Evolutionary conservation across 305 asterid species (phyloP), one percentile per base, ranked within the genome.

Genomic region (Ilex paraguariensis): DNA sequence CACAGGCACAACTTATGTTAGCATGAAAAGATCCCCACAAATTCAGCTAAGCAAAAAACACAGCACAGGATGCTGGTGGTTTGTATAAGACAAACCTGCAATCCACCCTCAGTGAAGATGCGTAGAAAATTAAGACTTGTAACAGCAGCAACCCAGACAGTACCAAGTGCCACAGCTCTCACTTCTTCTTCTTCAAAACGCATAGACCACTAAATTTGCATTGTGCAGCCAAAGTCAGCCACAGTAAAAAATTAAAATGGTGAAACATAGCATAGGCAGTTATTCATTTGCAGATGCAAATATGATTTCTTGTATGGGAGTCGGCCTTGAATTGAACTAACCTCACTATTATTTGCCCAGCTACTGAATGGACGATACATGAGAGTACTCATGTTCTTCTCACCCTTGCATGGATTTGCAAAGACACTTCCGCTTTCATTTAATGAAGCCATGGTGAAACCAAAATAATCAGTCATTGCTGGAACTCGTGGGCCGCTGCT

Each of bases 301-400:
- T 36, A 63, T 54, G 63, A 56, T 51, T 63, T 57, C 60, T 15
- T 59, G 17, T 39, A 64, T 64, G 72, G 48, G 32, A 54, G 12
- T 56, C 48, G 70, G 46, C 40, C 17, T 52, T 60, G 58, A 49
- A 33, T 68, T 70, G 54, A 57, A 63, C 71, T 63, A 59, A 90
- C 99, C 98, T 94, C 99, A 59, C 98, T 94, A 76, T 91, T 88
- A 77, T 80, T 88, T 65, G 95, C 96, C 96, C 96, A 94, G 79
- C 93, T 86, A 76, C 92, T 77, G 61, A 88, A 90, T 65, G 99
- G 98, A 15, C 95, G 88, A 78, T 88, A 94, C 96, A 90, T 88
- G 59, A 94, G 98, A 5, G 95, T 88, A 74, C 98, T 94, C 98
- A 88, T 81, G 69, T 81, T 85, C 86, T 88, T 94, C 75, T 88